Percentiles rank a stretch among this genome's conserved stretches.
Evolutionary conservation across 176 grass and related monocot species (phyloP).

Genomic region (Coix lacrymajobi): DNA sequence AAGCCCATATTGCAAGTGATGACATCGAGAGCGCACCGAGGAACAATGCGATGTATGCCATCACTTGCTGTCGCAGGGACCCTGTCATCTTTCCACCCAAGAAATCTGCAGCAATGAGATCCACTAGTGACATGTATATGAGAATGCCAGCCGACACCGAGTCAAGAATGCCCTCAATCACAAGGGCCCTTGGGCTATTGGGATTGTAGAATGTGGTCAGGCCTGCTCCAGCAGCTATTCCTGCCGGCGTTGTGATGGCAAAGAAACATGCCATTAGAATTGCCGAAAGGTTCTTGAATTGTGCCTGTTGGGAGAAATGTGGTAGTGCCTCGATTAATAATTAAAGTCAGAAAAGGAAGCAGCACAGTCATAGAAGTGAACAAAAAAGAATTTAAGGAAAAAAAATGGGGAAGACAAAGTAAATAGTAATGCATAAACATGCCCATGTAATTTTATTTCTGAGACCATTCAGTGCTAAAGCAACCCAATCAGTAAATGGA

Average conservation of each 20-base stretch:
- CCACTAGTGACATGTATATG: constrained; percentile 88
- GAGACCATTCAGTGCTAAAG: background rate
- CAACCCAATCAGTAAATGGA: background rate
- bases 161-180: constrained; percentile 75
- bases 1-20: constrained; percentile 76
- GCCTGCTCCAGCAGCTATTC: constrained; percentile 47
- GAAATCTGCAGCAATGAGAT: constrained; percentile 88
- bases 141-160: constrained; percentile 82
- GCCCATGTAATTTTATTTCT: background rate
- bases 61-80: constrained; percentile 38
- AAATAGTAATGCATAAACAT: background rate
- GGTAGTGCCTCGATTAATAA: background rate
- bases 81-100: constrained; percentile 48
- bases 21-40: constrained; percentile 76
- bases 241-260: constrained; percentile 71
- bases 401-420: background rate
- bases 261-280: constrained; percentile 74
- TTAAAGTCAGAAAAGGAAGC: background rate
- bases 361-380: background rate
- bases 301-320: constrained; percentile 42
- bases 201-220: constrained; percentile 70
- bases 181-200: constrained; percentile 65
- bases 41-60: constrained; percentile 49
- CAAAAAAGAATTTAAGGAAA: background rate
- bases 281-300: constrained; percentile 52